Evolutionary conservation across 148 eudicot species (phyloP), one percentile per base, ranked within the genome.

Genomic region (Amaranthus cruentus): DNA sequence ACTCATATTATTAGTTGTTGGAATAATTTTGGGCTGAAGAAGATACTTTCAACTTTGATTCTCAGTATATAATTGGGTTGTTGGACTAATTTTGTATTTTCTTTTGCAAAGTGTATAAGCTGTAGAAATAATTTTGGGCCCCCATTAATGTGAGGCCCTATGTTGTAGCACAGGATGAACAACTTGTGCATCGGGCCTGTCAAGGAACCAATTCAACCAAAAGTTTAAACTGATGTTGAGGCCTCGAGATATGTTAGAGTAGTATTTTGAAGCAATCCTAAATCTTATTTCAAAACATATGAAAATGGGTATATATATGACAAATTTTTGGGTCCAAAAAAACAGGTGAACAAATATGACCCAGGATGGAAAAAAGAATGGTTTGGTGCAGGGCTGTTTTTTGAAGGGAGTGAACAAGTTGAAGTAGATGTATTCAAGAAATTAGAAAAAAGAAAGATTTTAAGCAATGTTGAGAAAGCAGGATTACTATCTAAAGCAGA

Each of bases 391-490:
- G 99, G 99, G 38, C 7, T 95, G 1, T 95, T 95, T 72, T 84
- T 68, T 55, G 99, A 95, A 83, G 92, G 92, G 9, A 84, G 96
- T 53, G 96, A 95, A 81, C 85, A 86, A 1, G 80, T 88, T 1
- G 89, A 90, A 68, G 88, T 95, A 1, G 99, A 95, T 62, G 97
- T 95, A 7, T 87, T 91, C 84, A 95, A 95, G 83, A 91, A 88
- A 68, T 74, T 95, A 6, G 97, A 95, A 80, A 87, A 90, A 70
- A 75, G 89, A 6, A 95, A 90, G 80, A 88, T 95, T 5, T 78
- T 95, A 9, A 91, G 97, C 84, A 90, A 83, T 5, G 97, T 95
- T 0, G 99, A 95, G 70, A 95, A 95, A 74, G 78, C 97, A 1
- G 99, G 99, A 3, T 75, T 95, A 9, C 71, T 95, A 46, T 88